A percentile compares a stretch with the other conserved stretches of the same genome.
These are phyloP conservation scores for Suhomyces prunicola DNA, from an alignment of 805 yeast genomes.

Conservation along the genomic window DNA sequence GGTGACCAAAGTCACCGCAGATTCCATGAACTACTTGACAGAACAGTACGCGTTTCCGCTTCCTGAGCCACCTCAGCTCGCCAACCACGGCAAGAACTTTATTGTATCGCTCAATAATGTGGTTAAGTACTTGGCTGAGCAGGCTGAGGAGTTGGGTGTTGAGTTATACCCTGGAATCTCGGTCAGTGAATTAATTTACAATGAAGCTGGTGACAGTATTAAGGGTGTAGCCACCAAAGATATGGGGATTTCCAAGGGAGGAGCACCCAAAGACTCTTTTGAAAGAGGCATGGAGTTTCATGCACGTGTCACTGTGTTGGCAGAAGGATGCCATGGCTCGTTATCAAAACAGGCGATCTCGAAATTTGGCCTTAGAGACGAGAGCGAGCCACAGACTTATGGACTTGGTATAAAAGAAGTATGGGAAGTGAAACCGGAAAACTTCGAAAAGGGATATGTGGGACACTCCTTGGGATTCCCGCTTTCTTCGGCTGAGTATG, in stretches of 20 bases:
- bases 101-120: conserved; percentile 81
- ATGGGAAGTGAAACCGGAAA: conserved; percentile 88
- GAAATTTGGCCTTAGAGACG: conserved; percentile 64
- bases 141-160: conserved; percentile 91
- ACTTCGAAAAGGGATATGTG: conserved; percentile 75
- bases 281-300: conserved; percentile 98
- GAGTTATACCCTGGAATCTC: conserved; percentile 90
- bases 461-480: conserved; percentile 93
- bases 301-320: conserved; percentile 82
- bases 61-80: conserved; percentile 93
- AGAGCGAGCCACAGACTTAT: conserved; percentile 77
- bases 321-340: conserved; percentile 99
- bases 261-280: conserved; percentile 75
- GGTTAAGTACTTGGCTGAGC: conserved; percentile 76
- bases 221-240: conserved; percentile 94
- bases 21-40: conserved; percentile 70
- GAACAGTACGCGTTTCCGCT: conserved; percentile 59
- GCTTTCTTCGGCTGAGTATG: conserved; percentile 67
- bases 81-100: conserved; percentile 75
- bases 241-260: conserved; percentile 75
- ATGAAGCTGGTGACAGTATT: conserved; percentile 55
- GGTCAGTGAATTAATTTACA: conserved; percentile 71
- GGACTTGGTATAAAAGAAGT: conserved; percentile 96
- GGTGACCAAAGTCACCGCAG: conserved; percentile 71
- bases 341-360: conserved; percentile 72